Evolutionary conservation across 768 basidiomycete genomes (phyloP), one percentile per base, ranked within the genome.

Genomic region (Boletus eberwhitei): DNA sequence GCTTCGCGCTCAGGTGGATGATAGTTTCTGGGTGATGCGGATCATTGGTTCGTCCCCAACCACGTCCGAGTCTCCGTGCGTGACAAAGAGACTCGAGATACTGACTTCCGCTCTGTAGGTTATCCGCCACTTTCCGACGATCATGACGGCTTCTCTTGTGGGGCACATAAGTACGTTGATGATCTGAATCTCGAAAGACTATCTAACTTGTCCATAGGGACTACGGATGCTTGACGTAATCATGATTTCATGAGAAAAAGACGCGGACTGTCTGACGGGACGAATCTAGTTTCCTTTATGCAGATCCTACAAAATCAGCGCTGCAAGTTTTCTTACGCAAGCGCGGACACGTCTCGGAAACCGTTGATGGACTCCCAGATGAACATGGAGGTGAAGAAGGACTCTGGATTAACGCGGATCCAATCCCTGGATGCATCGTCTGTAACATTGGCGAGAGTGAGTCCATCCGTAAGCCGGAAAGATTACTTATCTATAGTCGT

Each of bases 391-490:
- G 73, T 24, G 79, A 83, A 54, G 75, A 80, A 50, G 87, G 88
- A 2, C 59, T 77, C 2, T 96, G 93, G 93, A 86, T 95, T 48
- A 81, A 83, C 45, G 93, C 90, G 0, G 86, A 93, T 68, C 94
- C 94, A 0, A 79, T 90, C 21, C 84, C 84, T 14, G 87, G 85
- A 9, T 90, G 89, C 59, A 75, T 96, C 8, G 90, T 97, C 19
- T 93, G 91, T 69, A 97, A 97, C 63, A 86, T 97, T 38, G 93
- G 93, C 22, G 88, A 92, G 76, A 96, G 93, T 90, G 55, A 67
- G 86, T 72, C 31, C 11, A 37, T 49, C 39, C 26, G 21, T 35
- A 35, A 31, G 17, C 13, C 36, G 38, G 26, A 39, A 19, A 26
- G 44, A 32, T 21, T 12, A 34, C 44, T 64, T 17, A 60, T 52